phyloP scores from a whole-genome alignment of 345 rosid species.

The Syzygium jambos region DNA sequence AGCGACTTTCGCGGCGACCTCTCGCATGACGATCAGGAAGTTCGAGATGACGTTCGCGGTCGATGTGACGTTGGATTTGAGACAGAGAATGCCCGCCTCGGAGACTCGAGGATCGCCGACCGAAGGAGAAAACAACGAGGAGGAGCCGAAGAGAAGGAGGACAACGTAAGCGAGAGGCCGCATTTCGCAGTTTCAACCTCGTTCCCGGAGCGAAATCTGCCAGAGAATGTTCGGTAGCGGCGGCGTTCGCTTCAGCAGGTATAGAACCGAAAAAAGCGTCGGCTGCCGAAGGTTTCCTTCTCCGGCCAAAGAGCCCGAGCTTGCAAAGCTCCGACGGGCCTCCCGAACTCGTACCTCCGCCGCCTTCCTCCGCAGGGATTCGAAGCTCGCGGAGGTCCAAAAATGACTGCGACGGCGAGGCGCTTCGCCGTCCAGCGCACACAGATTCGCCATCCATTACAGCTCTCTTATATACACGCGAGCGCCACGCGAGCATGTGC shows the following conservation, averaged over 20 bases:
- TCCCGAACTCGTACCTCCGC: background rate
- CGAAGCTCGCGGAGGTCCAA: background rate
- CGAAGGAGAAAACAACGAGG: background rate
- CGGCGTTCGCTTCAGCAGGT: no score
- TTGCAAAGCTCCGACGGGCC: background rate
- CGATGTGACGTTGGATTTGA: background rate
- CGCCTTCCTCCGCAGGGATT: background rate
- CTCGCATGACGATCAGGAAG: slow-evolving; percentile 39
- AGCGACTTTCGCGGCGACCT: slow-evolving; percentile 13
- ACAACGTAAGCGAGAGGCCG: background rate
- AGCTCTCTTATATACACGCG: background rate
- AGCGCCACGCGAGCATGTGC: background rate
- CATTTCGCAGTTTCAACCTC: background rate
- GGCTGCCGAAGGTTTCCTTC: background rate
- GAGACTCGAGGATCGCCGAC: slow-evolving; percentile 32
- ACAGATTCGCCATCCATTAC: background rate
- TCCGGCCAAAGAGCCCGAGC: background rate
- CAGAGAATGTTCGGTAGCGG: background rate
- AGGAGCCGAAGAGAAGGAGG: background rate
- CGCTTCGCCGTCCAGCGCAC: background rate
- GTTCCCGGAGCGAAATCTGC: background rate
- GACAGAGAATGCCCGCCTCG: slow-evolving; percentile 31
- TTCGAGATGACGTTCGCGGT: slow-evolving; percentile 15
- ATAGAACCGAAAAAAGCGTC: background rate
- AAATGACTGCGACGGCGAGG: background rate